phyloP scores from a whole-genome alignment of 768 basidiomycete genomes.

The Suillus discolor region DNA sequence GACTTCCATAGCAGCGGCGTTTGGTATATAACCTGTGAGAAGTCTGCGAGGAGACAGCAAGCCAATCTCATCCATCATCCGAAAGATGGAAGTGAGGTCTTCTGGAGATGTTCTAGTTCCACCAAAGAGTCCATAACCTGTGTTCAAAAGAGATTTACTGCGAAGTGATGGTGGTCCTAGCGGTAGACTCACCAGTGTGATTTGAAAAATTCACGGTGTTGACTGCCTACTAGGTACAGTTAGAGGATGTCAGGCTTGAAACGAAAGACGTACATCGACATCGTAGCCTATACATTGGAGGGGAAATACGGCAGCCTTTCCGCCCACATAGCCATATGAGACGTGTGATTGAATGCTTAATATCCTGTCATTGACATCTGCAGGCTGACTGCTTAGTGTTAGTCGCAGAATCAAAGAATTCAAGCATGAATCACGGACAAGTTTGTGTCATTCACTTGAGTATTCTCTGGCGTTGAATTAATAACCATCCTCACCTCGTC shows the following conservation, averaged over 20 bases:
- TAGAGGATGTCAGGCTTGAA: constrained; percentile 7
- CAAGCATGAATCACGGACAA: not conserved
- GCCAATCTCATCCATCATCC: constrained; percentile 73
- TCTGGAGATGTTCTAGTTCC: constrained; percentile 78
- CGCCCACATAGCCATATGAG: constrained; percentile 91
- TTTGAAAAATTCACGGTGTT: constrained; percentile 97
- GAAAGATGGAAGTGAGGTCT: constrained; percentile 78
- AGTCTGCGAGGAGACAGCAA: constrained; percentile 71
- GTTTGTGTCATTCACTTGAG: not conserved
- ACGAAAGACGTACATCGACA: constrained; percentile 71
- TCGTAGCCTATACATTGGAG: constrained; percentile 91
- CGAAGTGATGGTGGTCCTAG: not conserved
- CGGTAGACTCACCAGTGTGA: constrained; percentile 67
- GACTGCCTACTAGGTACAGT: constrained; percentile 53
- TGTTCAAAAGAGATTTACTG: not conserved
- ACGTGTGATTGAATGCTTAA: constrained; percentile 95
- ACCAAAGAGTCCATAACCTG: constrained; percentile 83
- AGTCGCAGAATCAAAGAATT: not conserved
- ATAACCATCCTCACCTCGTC: constrained; percentile 1
- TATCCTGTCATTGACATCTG: constrained; percentile 50
- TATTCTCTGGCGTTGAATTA: not conserved
- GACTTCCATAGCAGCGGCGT: constrained; percentile 71
- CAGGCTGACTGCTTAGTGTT: not conserved
- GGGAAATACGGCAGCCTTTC: constrained; percentile 77
- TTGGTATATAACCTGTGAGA: constrained; percentile 91